Evolutionary conservation across 1,284 basidiomycete species (phyloP).

Genomic region (Fomes fomentarius): DNA sequence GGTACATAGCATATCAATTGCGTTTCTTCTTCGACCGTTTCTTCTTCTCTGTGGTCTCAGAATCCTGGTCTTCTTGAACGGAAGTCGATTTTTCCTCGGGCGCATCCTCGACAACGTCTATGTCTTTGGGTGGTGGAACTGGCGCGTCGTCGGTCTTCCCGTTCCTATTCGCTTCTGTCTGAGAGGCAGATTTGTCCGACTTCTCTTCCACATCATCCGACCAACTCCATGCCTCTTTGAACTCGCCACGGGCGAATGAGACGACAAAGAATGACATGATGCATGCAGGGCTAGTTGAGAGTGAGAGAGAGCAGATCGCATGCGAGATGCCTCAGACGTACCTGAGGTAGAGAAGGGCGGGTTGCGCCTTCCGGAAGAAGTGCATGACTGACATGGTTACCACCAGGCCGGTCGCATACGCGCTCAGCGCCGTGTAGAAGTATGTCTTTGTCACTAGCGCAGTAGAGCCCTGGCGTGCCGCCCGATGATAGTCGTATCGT

Average conservation of each 20-base stretch:
- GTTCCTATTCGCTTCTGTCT: slow-evolving; percentile 7
- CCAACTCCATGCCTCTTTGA: slow-evolving; percentile 67
- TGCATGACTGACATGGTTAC: slow-evolving; percentile 93
- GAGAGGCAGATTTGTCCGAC: neutral
- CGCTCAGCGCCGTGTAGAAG: slow-evolving; percentile 72
- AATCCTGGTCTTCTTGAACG: neutral
- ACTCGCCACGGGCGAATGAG: slow-evolving; percentile 57
- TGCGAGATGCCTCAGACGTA: slow-evolving; percentile 39
- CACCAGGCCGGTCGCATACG: slow-evolving; percentile 80
- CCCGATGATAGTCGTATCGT: slow-evolving; percentile 78
- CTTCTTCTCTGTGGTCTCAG: slow-evolving; percentile 8
- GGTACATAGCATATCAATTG: slow-evolving; percentile 8
- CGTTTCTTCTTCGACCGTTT: slow-evolving; percentile 18
- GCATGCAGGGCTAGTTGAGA: slow-evolving; percentile 60
- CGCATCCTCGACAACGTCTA: too few relatives aligned
- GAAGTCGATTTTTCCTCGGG: too few relatives aligned
- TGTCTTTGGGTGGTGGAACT: too few relatives aligned
- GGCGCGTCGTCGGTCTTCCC: slow-evolving; percentile 4
- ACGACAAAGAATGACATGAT: slow-evolving; percentile 63
- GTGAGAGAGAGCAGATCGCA: neutral
- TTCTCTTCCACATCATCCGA: slow-evolving; percentile 42
- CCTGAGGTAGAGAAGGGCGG: slow-evolving; percentile 92
- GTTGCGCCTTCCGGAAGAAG: slow-evolving; percentile 79
- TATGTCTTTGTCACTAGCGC: slow-evolving; percentile 71
- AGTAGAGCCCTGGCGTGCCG: slow-evolving; percentile 31